Percentiles rank a stretch among this genome's conserved stretches.
phyloP scores from a whole-genome alignment of 2,329 filamentous ascomycete species.

The Fusarium sp. region DNA sequence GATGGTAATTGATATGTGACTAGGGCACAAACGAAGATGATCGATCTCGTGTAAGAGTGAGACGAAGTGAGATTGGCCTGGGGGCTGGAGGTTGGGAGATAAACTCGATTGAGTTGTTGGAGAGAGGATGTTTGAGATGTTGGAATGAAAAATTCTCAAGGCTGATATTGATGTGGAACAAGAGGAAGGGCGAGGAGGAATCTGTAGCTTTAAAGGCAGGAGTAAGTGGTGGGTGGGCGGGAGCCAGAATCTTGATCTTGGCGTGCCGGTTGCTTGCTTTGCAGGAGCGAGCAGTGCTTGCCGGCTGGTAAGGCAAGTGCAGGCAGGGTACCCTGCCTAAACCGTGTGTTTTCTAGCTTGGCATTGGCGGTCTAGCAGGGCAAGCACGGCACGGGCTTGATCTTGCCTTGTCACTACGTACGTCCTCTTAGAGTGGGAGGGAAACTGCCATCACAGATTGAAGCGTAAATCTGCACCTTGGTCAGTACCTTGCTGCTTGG shows the following conservation, averaged over 20 bases:
- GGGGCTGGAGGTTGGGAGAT: conserved; percentile 4
- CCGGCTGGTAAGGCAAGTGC: conserved; percentile 26
- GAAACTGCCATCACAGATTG: conserved; percentile 28
- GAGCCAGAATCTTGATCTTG: conserved; percentile 35
- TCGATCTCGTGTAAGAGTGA: conserved; percentile 33
- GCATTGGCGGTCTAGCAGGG: conserved; percentile 37
- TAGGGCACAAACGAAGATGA: conserved; percentile 35
- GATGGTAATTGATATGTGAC: conserved; percentile 33
- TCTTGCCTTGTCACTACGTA: conserved; percentile 4
- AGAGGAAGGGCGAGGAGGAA: conserved; percentile 36
- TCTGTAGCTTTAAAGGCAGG: conserved; percentile 41
- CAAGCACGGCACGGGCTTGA: conserved; percentile 26
- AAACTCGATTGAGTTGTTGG: conserved; percentile 25
- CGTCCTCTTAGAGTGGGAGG: conserved; percentile 5
- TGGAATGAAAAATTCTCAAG: conserved; percentile 35
- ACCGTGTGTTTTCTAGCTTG: conserved; percentile 15
- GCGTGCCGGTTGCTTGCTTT: conserved; percentile 33
- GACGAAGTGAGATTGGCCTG: conserved; percentile 30
- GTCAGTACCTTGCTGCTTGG: conserved; percentile 14
- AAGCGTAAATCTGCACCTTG: conserved; percentile 20
- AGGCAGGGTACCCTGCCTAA: conserved; percentile 22
- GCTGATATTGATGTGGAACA: conserved; percentile 34
- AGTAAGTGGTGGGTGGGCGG: conserved; percentile 18
- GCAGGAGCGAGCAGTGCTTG: conserved; percentile 25
- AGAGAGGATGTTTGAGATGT: conserved; percentile 39